Evolutionary conservation across 148 eudicot genomes (phyloP).

Genomic region (Chenopodium album): DNA sequence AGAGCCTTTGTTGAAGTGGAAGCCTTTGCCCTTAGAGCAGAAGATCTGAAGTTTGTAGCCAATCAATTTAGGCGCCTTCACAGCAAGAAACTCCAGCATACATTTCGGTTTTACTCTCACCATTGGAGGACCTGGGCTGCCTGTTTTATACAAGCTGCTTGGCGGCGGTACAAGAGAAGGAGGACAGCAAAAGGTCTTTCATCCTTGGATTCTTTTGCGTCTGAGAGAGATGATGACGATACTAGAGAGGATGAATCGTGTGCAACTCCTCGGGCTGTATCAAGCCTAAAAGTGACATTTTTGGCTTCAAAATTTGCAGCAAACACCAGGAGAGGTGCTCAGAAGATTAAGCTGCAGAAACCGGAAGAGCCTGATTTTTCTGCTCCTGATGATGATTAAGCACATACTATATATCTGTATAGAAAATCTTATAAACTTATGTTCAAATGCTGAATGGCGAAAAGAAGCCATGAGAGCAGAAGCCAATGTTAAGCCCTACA

Average conservation of each 20-base stretch:
- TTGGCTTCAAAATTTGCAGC: conserved; percentile 80
- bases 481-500: neutral
- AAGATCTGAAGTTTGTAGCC: conserved; percentile 77
- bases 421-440: neutral
- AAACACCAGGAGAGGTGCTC: conserved; percentile 70
- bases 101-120: conserved; percentile 77
- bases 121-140: conserved; percentile 98
- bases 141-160: conserved; percentile 84
- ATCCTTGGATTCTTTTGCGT: conserved; percentile 49
- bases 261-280: conserved; percentile 27
- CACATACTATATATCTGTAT: conserved; percentile 4
- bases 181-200: conserved; percentile 48
- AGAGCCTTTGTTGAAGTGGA: conserved; percentile 75
- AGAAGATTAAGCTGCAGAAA: conserved; percentile 65
- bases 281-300: conserved; percentile 55
- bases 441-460: neutral
- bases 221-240: conserved; percentile 37
- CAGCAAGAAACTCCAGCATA: conserved; percentile 85
- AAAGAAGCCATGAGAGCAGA: neutral
- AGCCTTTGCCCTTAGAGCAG: conserved; percentile 76
- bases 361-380: conserved; percentile 92
- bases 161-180: conserved; percentile 68
- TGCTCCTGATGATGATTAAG: conserved; percentile 45
- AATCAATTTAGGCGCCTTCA: conserved; percentile 80
- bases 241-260: conserved; percentile 32